Percentiles rank a stretch among this genome's conserved stretches.
Evolutionary conservation across 2,329 filamentous ascomycete genomes (phyloP).

Genomic region (Trichoderma polysporum): DNA sequence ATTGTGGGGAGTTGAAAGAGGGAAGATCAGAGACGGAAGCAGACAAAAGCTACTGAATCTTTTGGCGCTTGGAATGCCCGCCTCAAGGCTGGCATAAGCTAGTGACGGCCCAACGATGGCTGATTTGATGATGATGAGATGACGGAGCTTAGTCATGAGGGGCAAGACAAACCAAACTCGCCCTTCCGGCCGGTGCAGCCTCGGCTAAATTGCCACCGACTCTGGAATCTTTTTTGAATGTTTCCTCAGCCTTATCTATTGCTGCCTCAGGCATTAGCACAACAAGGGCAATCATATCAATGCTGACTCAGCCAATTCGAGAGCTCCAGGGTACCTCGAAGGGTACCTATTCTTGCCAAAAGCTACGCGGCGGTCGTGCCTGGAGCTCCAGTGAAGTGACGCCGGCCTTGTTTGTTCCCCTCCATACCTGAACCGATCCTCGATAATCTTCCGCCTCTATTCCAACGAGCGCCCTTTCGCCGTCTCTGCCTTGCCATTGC

Average conservation of each 20-base stretch:
- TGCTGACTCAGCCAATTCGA: not conserved
- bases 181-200: not conserved
- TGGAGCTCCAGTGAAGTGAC: slow-evolving; percentile 40
- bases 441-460: not conserved
- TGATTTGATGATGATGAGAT: slow-evolving; percentile 7
- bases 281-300: not conserved
- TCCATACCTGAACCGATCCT: not conserved
- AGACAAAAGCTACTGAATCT: not conserved
- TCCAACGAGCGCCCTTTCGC: not conserved
- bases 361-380: slow-evolving; percentile 44
- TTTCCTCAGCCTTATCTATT: slow-evolving; percentile 10
- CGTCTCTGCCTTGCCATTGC: not conserved
- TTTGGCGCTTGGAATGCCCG: not conserved
- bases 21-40: not conserved
- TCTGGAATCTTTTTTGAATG: not conserved
- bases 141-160: slow-evolving; percentile 18
- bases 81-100: not conserved
- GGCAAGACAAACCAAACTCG: not conserved
- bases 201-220: not conserved
- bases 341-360: not conserved
- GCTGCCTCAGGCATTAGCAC: slow-evolving; percentile 29
- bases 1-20: not conserved
- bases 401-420: slow-evolving; percentile 16
- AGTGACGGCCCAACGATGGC: slow-evolving; percentile 5
- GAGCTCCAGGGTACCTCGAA: slow-evolving; percentile 6